phyloP scores from a whole-genome alignment of 768 basidiomycete genomes.

The Fomitopsis pulvina region DNA sequence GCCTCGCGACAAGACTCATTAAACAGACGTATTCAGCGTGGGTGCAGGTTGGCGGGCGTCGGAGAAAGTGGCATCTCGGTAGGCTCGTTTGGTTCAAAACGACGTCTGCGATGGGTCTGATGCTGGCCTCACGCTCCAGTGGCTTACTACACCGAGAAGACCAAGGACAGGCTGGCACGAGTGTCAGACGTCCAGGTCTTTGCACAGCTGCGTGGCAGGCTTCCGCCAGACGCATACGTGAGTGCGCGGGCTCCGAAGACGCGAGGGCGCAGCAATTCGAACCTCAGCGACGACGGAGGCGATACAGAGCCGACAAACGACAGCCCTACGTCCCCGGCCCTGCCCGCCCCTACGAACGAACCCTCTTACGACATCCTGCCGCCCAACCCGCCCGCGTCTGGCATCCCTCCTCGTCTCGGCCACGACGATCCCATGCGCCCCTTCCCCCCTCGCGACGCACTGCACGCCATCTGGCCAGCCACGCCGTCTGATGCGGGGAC shows the following conservation, averaged over 20 bases:
- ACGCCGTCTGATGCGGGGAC: conserved; percentile 1
- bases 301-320: background rate
- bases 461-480: no score
- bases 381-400: no score
- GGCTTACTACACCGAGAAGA: conserved; percentile 28
- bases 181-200: conserved; percentile 24
- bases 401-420: no score
- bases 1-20: conserved; percentile 41
- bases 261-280: conserved; percentile 8
- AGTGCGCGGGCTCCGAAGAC: conserved; percentile 25
- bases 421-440: no score
- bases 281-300: background rate
- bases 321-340: background rate
- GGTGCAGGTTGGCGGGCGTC: conserved; percentile 58
- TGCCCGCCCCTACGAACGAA: background rate
- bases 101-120: background rate
- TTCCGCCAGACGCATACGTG: conserved; percentile 28
- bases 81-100: conserved; percentile 21
- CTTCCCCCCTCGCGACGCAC: background rate
- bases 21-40: conserved; percentile 81
- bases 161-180: conserved; percentile 21
- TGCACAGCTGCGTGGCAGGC: conserved; percentile 19
- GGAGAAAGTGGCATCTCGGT: conserved; percentile 81
- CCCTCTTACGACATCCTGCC: background rate
- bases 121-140: conserved; percentile 14